Percentiles rank a stretch among this genome's conserved stretches.
phyloP scores from a whole-genome alignment of 768 basidiomycete genomes.

The Trametes punicea region DNA sequence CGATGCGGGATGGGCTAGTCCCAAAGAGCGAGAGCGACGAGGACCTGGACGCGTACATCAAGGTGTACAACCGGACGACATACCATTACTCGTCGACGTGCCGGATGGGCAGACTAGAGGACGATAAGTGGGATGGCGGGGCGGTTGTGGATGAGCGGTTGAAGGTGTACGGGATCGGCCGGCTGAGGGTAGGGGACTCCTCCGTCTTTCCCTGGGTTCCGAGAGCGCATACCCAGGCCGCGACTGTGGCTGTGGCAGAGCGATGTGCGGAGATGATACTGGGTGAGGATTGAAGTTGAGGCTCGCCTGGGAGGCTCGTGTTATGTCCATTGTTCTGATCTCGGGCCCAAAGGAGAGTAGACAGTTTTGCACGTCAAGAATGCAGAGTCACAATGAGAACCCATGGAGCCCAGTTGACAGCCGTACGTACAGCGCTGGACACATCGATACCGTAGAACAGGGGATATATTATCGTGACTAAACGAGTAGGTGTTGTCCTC shows the following conservation, averaged over 20 bases:
- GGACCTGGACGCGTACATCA: conserved; percentile 33
- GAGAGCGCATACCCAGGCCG: conserved; percentile 35
- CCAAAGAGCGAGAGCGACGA: conserved; percentile 29
- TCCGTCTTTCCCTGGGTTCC: conserved; percentile 30
- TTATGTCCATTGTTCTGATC: too few species aligned
- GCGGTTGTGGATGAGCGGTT: conserved; percentile 42
- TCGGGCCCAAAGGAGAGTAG: too few species aligned
- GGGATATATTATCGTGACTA: too few species aligned
- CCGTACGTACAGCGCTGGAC: too few species aligned
- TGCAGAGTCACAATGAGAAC: too few species aligned
- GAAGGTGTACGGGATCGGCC: conserved; percentile 41
- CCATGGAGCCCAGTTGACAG: too few species aligned
- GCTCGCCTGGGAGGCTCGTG: too few species aligned
- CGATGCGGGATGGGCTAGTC: conserved; percentile 22
- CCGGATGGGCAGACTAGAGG: conserved; percentile 30
- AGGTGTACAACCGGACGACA: conserved; percentile 26
- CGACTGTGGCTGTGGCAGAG: conserved; percentile 36
- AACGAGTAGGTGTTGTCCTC: conserved; percentile 70
- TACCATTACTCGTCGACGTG: conserved; percentile 39
- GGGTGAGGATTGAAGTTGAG: too few species aligned
- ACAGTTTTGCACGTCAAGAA: too few species aligned
- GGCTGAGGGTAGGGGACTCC: conserved; percentile 35
- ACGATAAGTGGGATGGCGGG: conserved; percentile 7
- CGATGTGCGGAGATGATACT: conserved; percentile 37
- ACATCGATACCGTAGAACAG: too few species aligned